phyloP scores from a whole-genome alignment of 768 basidiomycete genomes.

The Auricularia cornea region DNA sequence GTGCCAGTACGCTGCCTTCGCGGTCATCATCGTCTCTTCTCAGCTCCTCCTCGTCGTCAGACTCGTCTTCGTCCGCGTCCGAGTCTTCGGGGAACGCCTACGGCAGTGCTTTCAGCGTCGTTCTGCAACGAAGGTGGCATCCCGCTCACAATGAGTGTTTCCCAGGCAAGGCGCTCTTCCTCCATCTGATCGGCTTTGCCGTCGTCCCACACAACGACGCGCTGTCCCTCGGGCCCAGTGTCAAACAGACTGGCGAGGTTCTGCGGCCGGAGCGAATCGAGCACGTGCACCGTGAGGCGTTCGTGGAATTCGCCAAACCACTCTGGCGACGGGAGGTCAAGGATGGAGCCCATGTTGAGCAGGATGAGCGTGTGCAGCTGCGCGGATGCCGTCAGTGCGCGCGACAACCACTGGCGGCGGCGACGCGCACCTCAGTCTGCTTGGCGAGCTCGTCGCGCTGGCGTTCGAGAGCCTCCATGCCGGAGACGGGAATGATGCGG shows the following conservation, averaged over 20 bases:
- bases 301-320: constrained; percentile 70
- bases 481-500: constrained; percentile 81
- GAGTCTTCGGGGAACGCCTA: constrained; percentile 81
- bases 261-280: constrained; percentile 88
- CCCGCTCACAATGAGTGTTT: constrained; percentile 62
- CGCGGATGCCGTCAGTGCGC: constrained; percentile 1
- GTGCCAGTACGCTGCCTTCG: constrained; percentile 20
- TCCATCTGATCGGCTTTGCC: constrained; percentile 63
- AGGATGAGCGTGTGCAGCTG: constrained; percentile 86
- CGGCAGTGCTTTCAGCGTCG: neutral
- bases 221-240: constrained; percentile 44
- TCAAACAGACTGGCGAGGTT: constrained; percentile 83
- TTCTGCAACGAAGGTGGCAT: neutral
- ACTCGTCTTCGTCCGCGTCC: constrained; percentile 38
- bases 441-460: constrained; percentile 57
- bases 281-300: constrained; percentile 73
- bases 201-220: constrained; percentile 90
- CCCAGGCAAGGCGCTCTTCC: constrained; percentile 75
- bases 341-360: constrained; percentile 83
- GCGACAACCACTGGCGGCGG: neutral
- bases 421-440: constrained; percentile 52
- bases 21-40: constrained; percentile 28
- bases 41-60: constrained; percentile 29
- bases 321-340: constrained; percentile 64
- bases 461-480: constrained; percentile 64